phyloP scores from a whole-genome alignment of 257 asterid genomes.

The Przewalskia tangutica region DNA sequence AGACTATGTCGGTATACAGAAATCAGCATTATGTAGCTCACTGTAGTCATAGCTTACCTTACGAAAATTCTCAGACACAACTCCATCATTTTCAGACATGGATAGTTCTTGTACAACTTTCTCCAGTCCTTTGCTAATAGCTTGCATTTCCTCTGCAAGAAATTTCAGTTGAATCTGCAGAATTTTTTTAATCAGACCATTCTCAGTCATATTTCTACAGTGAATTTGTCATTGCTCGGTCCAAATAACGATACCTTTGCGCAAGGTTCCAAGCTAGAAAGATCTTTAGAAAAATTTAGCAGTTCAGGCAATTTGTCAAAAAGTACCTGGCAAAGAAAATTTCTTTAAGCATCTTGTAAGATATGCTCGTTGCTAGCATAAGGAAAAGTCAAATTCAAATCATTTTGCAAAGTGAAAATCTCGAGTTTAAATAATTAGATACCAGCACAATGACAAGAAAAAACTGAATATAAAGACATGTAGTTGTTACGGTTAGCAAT shows the following conservation, averaged over 20 bases:
- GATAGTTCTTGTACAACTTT: slow-evolving; percentile 81
- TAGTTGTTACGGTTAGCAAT: neutral
- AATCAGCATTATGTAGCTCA: slow-evolving; percentile 1
- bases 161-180: slow-evolving; percentile 71
- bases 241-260: slow-evolving; percentile 44
- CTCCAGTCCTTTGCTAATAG: slow-evolving; percentile 87
- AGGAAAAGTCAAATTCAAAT: neutral
- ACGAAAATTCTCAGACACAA: slow-evolving; percentile 58
- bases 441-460: neutral
- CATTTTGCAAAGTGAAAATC: neutral
- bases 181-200: neutral
- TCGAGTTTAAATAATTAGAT: neutral
- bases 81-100: slow-evolving; percentile 79
- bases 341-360: neutral
- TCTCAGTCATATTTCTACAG: neutral
- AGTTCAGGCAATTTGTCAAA: slow-evolving; percentile 82
- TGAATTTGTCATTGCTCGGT: neutral
- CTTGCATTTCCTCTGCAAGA: slow-evolving; percentile 97
- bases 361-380: neutral
- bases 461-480: neutral
- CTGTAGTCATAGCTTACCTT: slow-evolving; percentile 38
- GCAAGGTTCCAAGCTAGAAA: slow-evolving; percentile 74
- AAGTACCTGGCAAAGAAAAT: slow-evolving; percentile 44
- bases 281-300: slow-evolving; percentile 77
- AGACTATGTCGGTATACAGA: neutral